Percentiles rank a stretch among this genome's conserved stretches.
Conservation (phyloP, 306 rosid species). For the Vigna nakashimae region DNA sequence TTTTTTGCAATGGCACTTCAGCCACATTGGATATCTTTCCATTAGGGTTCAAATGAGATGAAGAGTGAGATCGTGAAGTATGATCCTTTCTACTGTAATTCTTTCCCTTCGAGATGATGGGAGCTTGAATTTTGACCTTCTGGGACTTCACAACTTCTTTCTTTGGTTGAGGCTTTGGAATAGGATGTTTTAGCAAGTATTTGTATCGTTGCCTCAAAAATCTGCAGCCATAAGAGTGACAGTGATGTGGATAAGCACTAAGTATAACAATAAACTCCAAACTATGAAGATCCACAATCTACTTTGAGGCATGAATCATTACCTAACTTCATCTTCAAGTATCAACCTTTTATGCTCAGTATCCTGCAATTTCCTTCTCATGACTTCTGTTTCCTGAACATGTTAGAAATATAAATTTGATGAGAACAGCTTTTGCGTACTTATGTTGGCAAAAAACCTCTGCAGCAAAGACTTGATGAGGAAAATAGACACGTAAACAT, state of each 20-base stretch:
- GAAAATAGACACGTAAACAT: conserved; percentile 22
- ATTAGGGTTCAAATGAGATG: conserved; percentile 59
- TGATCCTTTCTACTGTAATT: conserved; percentile 61
- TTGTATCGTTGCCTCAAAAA: conserved; percentile 75
- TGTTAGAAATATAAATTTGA: conserved; percentile 10
- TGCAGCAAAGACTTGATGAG: conserved; percentile 27
- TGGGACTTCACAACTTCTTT: conserved; percentile 47
- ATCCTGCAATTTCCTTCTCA: conserved; percentile 66
- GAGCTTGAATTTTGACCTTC: conserved; percentile 53
- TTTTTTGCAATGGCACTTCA: conserved; percentile 47
- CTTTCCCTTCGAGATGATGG: conserved; percentile 55
- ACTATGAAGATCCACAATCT: conserved; percentile 1
- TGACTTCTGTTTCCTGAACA: conserved; percentile 74
- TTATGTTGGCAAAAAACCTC: not conserved
- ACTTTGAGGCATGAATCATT: conserved; percentile 24
- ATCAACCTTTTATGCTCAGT: conserved; percentile 66
- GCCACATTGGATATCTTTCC: conserved; percentile 54
- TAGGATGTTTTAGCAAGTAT: conserved; percentile 60
- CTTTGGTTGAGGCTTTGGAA: conserved; percentile 52
- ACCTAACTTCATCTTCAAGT: conserved; percentile 86
- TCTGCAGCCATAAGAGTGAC: conserved; percentile 54
- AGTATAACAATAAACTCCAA: not conserved
- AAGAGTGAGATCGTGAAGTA: conserved; percentile 31
- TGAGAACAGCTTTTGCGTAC: conserved; percentile 29
- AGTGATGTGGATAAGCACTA: conserved; percentile 21